Percentiles rank a stretch among this genome's conserved stretches.
These are phyloP conservation scores for Austroboletus niveus DNA, from an alignment of 1,284 basidiomycete genomes.

Conservation along the genomic window DNA sequence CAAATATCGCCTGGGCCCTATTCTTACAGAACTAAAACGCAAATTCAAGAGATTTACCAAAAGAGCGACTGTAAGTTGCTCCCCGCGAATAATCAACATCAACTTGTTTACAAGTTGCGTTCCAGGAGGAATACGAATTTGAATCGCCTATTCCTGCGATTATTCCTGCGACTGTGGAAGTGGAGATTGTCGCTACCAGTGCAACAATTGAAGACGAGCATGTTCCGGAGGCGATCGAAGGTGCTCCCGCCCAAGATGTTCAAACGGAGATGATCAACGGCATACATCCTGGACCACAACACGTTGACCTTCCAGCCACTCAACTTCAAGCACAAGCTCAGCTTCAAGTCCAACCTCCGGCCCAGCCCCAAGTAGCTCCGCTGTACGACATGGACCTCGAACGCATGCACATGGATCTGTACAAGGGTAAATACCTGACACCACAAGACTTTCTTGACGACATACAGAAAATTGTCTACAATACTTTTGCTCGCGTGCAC, in stretches of 20 bases:
- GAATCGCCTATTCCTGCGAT: slow-evolving; percentile 22
- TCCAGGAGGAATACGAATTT: slow-evolving; percentile 73
- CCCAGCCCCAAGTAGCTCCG: slow-evolving; percentile 17
- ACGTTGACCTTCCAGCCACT: slow-evolving; percentile 11
- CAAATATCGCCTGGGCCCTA: slow-evolving; percentile 84
- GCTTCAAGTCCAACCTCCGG: slow-evolving; percentile 13
- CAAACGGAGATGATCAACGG: slow-evolving; percentile 35
- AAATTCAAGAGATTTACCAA: slow-evolving; percentile 93
- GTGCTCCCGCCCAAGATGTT: slow-evolving; percentile 26
- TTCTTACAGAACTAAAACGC: slow-evolving; percentile 86
- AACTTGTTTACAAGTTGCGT: not conserved
- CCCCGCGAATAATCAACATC: not conserved
- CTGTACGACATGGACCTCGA: slow-evolving; percentile 89
- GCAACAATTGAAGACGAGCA: slow-evolving; percentile 44
- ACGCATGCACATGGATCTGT: slow-evolving; percentile 84
- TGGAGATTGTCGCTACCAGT: slow-evolving; percentile 35
- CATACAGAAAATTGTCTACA: slow-evolving; percentile 85
- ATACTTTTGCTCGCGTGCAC: slow-evolving; percentile 65
- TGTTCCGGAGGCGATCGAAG: slow-evolving; percentile 46
- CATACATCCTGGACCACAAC: slow-evolving; percentile 24
- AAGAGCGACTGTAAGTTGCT: slow-evolving; percentile 65
- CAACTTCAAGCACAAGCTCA: slow-evolving; percentile 38
- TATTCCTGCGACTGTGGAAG: slow-evolving; percentile 29
- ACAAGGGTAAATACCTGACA: slow-evolving; percentile 86
- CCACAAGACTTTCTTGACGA: slow-evolving; percentile 88